Evolutionary conservation across 2,329 filamentous ascomycete species (phyloP), one percentile per base, ranked within the genome.

Genomic region (Neonectria punicea): DNA sequence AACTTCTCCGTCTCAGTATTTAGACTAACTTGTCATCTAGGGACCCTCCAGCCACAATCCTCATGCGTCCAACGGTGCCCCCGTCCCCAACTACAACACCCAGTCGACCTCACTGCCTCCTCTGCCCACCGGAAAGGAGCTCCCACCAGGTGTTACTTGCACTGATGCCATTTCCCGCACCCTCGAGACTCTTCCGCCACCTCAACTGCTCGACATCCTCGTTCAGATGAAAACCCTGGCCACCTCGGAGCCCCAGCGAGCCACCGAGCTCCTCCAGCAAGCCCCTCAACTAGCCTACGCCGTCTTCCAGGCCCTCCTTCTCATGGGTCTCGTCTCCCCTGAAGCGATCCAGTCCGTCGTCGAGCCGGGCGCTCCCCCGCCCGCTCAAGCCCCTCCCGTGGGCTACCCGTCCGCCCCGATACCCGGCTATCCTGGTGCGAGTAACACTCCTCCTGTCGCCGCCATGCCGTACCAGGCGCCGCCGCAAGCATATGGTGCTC

Each of bases 251-350:
- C 94, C 95, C 2, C 86, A 87, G 20, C 92, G 93, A 76, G 94
- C 94, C 4, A 94, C 91, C 0, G 93, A 97, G 75, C 89, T 98
- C 44, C 88, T 99, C 46, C 87, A 91, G 67, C 92, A 95, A 81
- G 94, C 94, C 1, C 96, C 96, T 0, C 96, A 99, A 80, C 89
- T 99, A 49, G 90, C 93, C 5, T 98, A 97, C 75, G 96, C 96
- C 63, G 92, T 98, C 70, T 98, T 98, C 82, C 95, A 98, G 80
- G 92, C 94, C 25, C 87, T 98, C 10, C 88, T 98, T 2, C 88
- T 98, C 41, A 96, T 98, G 88, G 93, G 94, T 50, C 89, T 98
- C 10, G 93, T 98, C 61, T 95, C 96, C 63, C 92, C 93, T 14
- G 90, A 90, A 73, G 90, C 94, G 3, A 90, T 98, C 59, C 88